These are phyloP conservation scores for Lupinus albus DNA, from an alignment of 306 rosid species.

Conservation along the genomic window DNA sequence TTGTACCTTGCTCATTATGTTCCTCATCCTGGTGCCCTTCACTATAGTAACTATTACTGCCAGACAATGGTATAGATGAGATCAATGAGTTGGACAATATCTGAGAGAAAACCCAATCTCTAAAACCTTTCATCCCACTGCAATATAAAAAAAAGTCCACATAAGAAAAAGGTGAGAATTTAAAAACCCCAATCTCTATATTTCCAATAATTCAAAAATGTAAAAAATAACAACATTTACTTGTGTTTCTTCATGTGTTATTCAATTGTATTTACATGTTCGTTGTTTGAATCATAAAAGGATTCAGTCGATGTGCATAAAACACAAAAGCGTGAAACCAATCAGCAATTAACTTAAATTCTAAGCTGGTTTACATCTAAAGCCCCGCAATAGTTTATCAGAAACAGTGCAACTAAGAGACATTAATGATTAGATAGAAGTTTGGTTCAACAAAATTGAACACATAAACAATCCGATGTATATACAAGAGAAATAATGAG, in stretches of 20 bases:
- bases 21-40: constrained; percentile 50
- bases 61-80: constrained; percentile 63
- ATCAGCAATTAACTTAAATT: background rate
- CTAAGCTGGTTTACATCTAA: background rate
- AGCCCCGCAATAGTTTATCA: background rate
- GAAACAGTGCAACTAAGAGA: background rate
- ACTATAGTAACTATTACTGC: constrained; percentile 53
- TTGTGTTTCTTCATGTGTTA: background rate
- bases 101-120: constrained; percentile 86
- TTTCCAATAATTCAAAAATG: background rate
- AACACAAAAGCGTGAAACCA: background rate
- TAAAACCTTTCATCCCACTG: constrained; percentile 77
- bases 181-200: too few relatives aligned
- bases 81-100: constrained; percentile 72
- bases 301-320: constrained; percentile 4
- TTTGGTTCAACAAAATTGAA: constrained; percentile 4
- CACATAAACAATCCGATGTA: background rate
- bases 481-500: background rate
- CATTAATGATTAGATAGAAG: constrained; percentile 3
- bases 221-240: background rate
- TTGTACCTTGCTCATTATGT: constrained; percentile 68
- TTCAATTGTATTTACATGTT: constrained; percentile 5
- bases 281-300: background rate
- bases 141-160: constrained; percentile 39
- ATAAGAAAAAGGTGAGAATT: constrained; percentile 15